Evolutionary conservation across 164 flowering plant species (phyloP).

Genomic region (Kalanchoe fedtschenkoi): DNA sequence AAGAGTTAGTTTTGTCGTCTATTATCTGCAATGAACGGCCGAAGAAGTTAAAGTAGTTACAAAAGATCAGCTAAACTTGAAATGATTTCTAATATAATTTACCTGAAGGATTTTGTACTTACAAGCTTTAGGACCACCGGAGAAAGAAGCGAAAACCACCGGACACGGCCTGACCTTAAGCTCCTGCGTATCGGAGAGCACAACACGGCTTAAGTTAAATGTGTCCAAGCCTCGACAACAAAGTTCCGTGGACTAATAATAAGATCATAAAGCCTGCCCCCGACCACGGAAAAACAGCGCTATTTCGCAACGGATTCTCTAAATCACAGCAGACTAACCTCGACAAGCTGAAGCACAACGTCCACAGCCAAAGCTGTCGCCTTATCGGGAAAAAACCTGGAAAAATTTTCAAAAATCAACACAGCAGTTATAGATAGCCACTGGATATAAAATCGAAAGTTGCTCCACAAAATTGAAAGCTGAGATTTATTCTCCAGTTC

Average conservation of each 20-base stretch:
- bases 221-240: background rate
- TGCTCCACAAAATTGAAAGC: no score
- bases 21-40: constrained; percentile 52
- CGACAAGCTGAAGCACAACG: constrained; percentile 55
- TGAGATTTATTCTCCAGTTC: no score
- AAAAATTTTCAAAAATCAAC: background rate
- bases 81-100: background rate
- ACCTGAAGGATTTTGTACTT: constrained; percentile 96
- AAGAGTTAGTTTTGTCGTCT: constrained; percentile 43
- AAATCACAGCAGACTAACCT: constrained; percentile 37
- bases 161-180: constrained; percentile 65
- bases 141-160: constrained; percentile 79
- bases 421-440: no score
- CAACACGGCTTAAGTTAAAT: background rate
- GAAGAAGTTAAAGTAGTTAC: background rate
- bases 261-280: background rate
- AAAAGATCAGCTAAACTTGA: background rate
- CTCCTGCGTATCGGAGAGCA: constrained; percentile 40
- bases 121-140: constrained; percentile 94
- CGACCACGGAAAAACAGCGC: no score
- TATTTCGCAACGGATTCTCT: background rate
- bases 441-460: background rate
- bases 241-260: background rate
- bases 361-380: constrained; percentile 55
- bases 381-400: constrained; percentile 84